Evolutionary conservation across 83 land plant species (phyloP).

Genomic region (Picea mariana): DNA sequence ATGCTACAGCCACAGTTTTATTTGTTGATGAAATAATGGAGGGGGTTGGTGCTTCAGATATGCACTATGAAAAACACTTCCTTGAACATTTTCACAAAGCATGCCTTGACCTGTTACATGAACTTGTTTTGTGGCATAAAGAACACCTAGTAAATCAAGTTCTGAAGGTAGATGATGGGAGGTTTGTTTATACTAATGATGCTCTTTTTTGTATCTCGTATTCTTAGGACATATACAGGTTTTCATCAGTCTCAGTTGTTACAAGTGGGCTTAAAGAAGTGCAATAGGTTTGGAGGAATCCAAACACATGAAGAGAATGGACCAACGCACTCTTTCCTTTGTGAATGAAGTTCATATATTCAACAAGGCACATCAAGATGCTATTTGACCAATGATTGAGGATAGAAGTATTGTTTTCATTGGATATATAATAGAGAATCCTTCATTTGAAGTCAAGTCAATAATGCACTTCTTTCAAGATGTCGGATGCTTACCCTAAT

Average conservation of each 20-base stretch:
- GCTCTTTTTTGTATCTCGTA: too few species aligned
- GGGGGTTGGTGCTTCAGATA: too few species aligned
- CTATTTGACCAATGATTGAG: conserved; percentile 84
- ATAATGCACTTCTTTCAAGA: conserved; percentile 85
- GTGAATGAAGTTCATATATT: conserved; percentile 95
- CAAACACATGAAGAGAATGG: conserved; percentile 30
- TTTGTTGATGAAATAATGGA: too few species aligned
- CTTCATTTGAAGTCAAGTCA: conserved; percentile 91
- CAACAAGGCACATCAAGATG: conserved; percentile 88
- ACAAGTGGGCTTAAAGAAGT: conserved; percentile 86
- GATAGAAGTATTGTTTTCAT: conserved; percentile 84
- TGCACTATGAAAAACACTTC: too few species aligned
- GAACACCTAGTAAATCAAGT: too few species aligned
- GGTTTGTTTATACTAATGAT: too few species aligned
- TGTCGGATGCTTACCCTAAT: conserved; percentile 73
- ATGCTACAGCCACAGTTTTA: too few species aligned
- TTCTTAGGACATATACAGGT: too few species aligned
- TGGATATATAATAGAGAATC: conserved; percentile 96
- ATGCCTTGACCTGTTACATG: too few species aligned
- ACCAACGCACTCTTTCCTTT: conserved; percentile 71
- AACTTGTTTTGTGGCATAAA: too few species aligned
- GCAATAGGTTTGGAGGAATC: conserved; percentile 78
- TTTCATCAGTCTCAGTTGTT: conserved; percentile 80
- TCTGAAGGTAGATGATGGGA: too few species aligned
- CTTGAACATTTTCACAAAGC: too few species aligned